phyloP scores from a whole-genome alignment of 148 eudicot genomes.

The Rhododendron kiyosumense region DNA sequence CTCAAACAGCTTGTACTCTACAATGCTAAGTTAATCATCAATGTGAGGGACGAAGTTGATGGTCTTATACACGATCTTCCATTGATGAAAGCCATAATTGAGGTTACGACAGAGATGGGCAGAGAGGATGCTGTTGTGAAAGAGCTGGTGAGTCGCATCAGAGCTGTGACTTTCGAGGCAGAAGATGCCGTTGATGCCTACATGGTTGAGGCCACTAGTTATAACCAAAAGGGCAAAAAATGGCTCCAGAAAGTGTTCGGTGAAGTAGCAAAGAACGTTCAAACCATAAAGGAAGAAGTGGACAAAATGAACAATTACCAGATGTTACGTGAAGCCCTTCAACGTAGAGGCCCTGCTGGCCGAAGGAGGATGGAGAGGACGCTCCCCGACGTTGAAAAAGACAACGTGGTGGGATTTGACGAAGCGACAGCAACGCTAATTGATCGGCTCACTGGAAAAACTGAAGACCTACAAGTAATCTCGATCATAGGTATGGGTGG shows the following conservation, averaged over 20 bases:
- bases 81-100: slow-evolving; percentile 28
- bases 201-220: slow-evolving; percentile 12
- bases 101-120: slow-evolving; percentile 16
- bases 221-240: slow-evolving; percentile 13
- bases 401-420: slow-evolving; percentile 35
- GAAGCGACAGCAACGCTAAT: slow-evolving; percentile 24
- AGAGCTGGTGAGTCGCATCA: slow-evolving; percentile 21
- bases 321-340: not conserved
- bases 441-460: slow-evolving; percentile 8
- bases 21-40: slow-evolving; percentile 13
- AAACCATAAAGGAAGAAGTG: not conserved
- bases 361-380: slow-evolving; percentile 7
- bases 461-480: slow-evolving; percentile 14
- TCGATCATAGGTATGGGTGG: slow-evolving; percentile 36
- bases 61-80: slow-evolving; percentile 14
- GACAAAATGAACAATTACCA: not conserved
- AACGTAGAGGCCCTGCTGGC: not conserved
- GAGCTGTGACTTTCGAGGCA: slow-evolving; percentile 21
- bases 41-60: slow-evolving; percentile 20
- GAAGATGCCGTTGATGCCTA: slow-evolving; percentile 34
- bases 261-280: not conserved
- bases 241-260: not conserved
- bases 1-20: slow-evolving; percentile 24
- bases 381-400: slow-evolving; percentile 18
- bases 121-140: slow-evolving; percentile 6